Base-by-base conservation (phyloP, 2,329 filamentous ascomycete genomes). In the Aspergillus persii region DNA sequence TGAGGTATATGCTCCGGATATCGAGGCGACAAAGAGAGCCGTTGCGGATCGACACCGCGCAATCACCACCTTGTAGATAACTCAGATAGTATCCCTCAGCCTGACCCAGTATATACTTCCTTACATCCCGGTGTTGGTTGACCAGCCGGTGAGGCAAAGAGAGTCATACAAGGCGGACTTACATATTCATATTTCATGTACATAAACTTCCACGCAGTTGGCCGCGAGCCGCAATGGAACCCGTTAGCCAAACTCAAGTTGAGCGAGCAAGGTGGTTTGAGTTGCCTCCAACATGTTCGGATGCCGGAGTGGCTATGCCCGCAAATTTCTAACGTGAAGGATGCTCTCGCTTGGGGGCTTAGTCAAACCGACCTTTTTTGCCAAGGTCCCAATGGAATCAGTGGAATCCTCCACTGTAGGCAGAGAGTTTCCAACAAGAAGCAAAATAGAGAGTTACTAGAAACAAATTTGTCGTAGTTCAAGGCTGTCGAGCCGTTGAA, bases 1-100 rank as follows among this genome's bases (percentile, higher is more conserved):
- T 57, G 77, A 80, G 51, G 52, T 64, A 15, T 60, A 64, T 60
- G 64, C 60, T 8, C 65, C 63, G 18, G 26, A 61, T 12, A 62
- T 55, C 33, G 54, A 57, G 36, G 52, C 62, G 8, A 57, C 58
- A 5, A 56, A 65, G 57, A 53, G 60, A 52, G 61, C 44, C 9
- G 44, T 59, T 31, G 57, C 31, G 8, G 46, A 59, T 15, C 49
- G 53, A 18, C 27, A 46, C 30, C 31, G 54, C 30, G 57, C 48
- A 15, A 59, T 59, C 26, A 18, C 48, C 27, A n/a, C 39, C 12
- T 39, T 59, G 50, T 50, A 54, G 23, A 47, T 5, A 3, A 3
- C 8, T 31, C 6, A 31, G 8, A 31, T 8, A 31, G 30, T 31
- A 31, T 23, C 18, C 18, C 18, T 23, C 18, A 31, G 30, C 30